These are phyloP conservation scores for Omphalotus guepiniiformis DNA, from an alignment of 768 basidiomycete genomes.

Conservation along the genomic window DNA sequence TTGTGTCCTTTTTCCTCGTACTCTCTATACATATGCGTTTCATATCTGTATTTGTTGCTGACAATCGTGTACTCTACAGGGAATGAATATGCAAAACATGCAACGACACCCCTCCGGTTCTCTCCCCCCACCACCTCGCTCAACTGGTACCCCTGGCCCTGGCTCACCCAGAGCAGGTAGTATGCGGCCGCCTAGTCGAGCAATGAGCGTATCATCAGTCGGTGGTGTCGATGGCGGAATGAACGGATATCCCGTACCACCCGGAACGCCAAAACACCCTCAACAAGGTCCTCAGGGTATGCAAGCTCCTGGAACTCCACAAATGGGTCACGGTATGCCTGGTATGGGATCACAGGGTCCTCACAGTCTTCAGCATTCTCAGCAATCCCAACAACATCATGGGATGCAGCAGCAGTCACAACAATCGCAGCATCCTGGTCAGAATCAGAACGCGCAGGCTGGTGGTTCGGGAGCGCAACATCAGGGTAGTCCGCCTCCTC, in stretches of 20 bases:
- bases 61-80: background rate
- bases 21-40: background rate
- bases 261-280: conserved; percentile 4
- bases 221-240: background rate
- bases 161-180: background rate
- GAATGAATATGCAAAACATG: conserved; percentile 1
- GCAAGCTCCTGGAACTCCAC: conserved; percentile 5
- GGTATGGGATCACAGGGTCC: background rate
- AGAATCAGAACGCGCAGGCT: background rate
- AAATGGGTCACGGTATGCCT: conserved; percentile 4
- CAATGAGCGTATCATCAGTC: conserved; percentile 1
- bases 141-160: background rate
- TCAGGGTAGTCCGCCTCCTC: conserved; percentile 7
- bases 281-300: no score
- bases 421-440: background rate
- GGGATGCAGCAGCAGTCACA: background rate
- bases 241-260: conserved; percentile 5
- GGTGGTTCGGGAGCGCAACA: background rate
- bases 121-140: background rate
- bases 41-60: background rate
- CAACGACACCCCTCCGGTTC: background rate
- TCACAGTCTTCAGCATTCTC: background rate
- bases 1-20: background rate
- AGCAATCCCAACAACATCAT: background rate
- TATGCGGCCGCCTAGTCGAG: conserved; percentile 10